Evolutionary conservation across 345 rosid species (phyloP).

Genomic region (Euphorbia peplus): DNA sequence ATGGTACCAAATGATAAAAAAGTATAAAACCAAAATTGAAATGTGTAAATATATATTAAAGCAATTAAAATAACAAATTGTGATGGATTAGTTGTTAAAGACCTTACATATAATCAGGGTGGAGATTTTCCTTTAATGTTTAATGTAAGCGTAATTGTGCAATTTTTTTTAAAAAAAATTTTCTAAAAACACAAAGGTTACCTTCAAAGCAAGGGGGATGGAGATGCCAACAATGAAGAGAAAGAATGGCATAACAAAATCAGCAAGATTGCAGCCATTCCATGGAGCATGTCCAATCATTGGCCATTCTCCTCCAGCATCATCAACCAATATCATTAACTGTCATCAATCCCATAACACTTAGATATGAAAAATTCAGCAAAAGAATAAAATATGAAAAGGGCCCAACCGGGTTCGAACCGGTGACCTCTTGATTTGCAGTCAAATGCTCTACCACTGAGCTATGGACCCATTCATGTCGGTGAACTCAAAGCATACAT

Average conservation of each 20-base stretch:
- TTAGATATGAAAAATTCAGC: background rate
- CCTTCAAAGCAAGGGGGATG: slow-evolving; percentile 83
- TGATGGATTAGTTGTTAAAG: too few relatives aligned
- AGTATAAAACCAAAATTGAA: too few relatives aligned
- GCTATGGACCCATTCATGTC: slow-evolving; percentile 24
- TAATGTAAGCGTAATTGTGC: too few relatives aligned
- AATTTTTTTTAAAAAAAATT: too few relatives aligned
- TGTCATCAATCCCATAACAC: slow-evolving; percentile 16
- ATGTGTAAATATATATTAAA: too few relatives aligned
- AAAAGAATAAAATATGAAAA: background rate
- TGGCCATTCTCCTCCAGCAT: slow-evolving; percentile 94
- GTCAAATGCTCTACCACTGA: slow-evolving; percentile 41
- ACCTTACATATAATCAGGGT: too few relatives aligned
- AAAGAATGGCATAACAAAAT: slow-evolving; percentile 95
- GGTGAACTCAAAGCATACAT: too few relatives aligned
- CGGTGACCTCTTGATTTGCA: slow-evolving; percentile 41
- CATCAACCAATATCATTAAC: slow-evolving; percentile 91
- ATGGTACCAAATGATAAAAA: too few relatives aligned
- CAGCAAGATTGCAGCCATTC: slow-evolving; percentile 90
- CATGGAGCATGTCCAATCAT: slow-evolving; percentile 79
- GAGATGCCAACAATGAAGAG: slow-evolving; percentile 89
- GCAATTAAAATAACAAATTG: too few relatives aligned
- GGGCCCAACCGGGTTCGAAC: slow-evolving; percentile 42
- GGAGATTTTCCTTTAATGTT: too few relatives aligned
- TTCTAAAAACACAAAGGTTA: too few relatives aligned